These are phyloP conservation scores for Blastobotrys ciferrii DNA, from an alignment of 1,139 yeast species.

Conservation along the genomic window DNA sequence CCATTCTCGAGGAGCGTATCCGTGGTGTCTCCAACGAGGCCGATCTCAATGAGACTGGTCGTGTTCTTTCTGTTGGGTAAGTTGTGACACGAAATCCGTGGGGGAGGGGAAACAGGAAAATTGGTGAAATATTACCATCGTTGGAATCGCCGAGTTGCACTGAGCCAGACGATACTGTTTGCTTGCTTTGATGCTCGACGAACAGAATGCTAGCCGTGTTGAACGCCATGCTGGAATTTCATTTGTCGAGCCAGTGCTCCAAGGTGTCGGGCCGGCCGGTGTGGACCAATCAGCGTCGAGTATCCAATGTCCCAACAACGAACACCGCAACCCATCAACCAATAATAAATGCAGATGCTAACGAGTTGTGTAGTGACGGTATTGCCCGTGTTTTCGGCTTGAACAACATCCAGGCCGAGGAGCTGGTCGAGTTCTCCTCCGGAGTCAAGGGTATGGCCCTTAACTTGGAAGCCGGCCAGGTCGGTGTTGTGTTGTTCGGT, in stretches of 20 bases:
- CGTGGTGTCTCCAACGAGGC: constrained; percentile 99
- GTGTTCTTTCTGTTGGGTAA: constrained; percentile 95
- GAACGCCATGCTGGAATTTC: not conserved
- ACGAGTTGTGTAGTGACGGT: constrained; percentile 76
- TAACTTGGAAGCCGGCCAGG: constrained; percentile 99
- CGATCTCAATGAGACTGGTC: constrained; percentile 98
- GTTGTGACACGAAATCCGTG: too few relatives aligned
- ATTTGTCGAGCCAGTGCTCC: not conserved
- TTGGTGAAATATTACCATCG: not conserved
- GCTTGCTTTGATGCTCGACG: not conserved
- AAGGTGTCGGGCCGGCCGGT: not conserved
- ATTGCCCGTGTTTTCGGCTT: constrained; percentile 99
- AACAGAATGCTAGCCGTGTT: not conserved
- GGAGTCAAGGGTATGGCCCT: constrained; percentile 99
- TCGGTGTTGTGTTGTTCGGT: constrained; percentile 99
- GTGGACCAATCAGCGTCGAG: constrained; percentile 17
- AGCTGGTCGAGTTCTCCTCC: constrained; percentile 97
- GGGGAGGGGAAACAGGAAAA: not conserved
- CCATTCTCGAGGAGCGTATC: constrained; percentile 98
- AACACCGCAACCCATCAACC: not conserved
- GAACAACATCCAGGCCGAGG: constrained; percentile 99
- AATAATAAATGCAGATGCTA: too few relatives aligned
- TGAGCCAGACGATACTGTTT: not conserved
- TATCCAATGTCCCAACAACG: constrained; percentile 8
- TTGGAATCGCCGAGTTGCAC: not conserved